Base-by-base conservation (phyloP, 73 alveolate genomes). In the Effrenium voratum region DNA sequence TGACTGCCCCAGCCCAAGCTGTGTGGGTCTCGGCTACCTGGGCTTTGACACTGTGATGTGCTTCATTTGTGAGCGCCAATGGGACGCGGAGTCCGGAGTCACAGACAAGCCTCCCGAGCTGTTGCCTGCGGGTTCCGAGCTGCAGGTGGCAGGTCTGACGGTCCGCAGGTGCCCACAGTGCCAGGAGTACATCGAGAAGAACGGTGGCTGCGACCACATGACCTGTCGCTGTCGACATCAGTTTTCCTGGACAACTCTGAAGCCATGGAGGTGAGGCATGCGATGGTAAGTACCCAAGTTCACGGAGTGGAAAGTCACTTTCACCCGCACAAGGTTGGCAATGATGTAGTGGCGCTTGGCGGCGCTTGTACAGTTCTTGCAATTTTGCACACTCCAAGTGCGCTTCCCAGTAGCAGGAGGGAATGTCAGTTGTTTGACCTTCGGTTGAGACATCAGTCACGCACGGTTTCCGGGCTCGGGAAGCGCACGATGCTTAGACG, bases 181-280 rank as follows among this genome's bases (percentile, higher is more conserved):
- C 98, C 84, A 83, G 59, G 99, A 91, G 81, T 99, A 99, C 99
- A 99, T 99, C 60, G 99, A 99, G 95, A 99, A 98, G 97, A 95
- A 98, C 68, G 99, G 99, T n/a, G 99, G 99, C 80, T 99, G 99
- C 79, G 99, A 98, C 92, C 99, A 93, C 94, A 99, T 99, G 99
- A 76, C 87, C 72, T 99, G 99, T 93, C 93, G 99, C 41, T 99
- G 99, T 94, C 98, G 99, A 63, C 94, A 98, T 41, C 97, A 99
- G 75, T 99, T 99, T 87, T 98, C 99, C 73, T 99, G 95, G 95
- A 32, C 72, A 3, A 66, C 95, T 10, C 85, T 66, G 46, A 66
- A 88, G 40, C 95, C 95, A n/a, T 88, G 93, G 93, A 30, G 76
- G 36, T 12, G 28, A 76, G 87, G n/a, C n/a, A n/a, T 72, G 59